phyloP scores from a whole-genome alignment of 2,329 filamentous ascomycete species.

The Lachnellula subtilissima region DNA sequence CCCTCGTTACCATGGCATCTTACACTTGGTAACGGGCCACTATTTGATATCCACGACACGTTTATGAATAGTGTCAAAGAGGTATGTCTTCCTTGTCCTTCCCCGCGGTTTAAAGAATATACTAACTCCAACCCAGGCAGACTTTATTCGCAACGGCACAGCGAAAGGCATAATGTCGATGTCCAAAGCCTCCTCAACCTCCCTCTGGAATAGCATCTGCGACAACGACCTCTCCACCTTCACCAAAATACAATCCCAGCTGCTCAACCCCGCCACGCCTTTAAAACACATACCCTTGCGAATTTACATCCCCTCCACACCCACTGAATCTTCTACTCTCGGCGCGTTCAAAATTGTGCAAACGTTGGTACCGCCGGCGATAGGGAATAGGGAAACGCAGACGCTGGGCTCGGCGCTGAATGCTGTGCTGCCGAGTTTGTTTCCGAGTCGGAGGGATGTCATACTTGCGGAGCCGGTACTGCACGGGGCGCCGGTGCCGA shows the following conservation, averaged over 20 bases:
- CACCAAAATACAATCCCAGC: slow-evolving; percentile 66
- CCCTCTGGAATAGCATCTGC: slow-evolving; percentile 61
- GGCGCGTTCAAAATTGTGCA: slow-evolving; percentile 71
- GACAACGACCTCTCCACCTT: slow-evolving; percentile 68
- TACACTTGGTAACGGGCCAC: slow-evolving; percentile 52
- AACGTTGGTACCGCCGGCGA: slow-evolving; percentile 56
- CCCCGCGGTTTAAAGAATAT: neutral
- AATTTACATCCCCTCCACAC: slow-evolving; percentile 72
- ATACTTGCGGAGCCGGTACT: slow-evolving; percentile 79
- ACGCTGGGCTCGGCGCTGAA: slow-evolving; percentile 77
- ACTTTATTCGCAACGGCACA: slow-evolving; percentile 65
- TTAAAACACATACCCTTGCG: slow-evolving; percentile 83
- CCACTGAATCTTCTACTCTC: slow-evolving; percentile 40
- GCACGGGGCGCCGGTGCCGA: slow-evolving; percentile 79
- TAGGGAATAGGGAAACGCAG: slow-evolving; percentile 47
- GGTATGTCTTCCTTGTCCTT: slow-evolving; percentile 22
- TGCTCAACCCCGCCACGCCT: slow-evolving; percentile 69
- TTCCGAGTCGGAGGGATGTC: slow-evolving; percentile 79
- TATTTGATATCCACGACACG: slow-evolving; percentile 50
- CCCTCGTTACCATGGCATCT: slow-evolving; percentile 56
- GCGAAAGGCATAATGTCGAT: slow-evolving; percentile 68
- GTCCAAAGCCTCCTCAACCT: slow-evolving; percentile 62
- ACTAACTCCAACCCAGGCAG: slow-evolving; percentile 31
- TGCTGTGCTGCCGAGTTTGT: slow-evolving; percentile 69
- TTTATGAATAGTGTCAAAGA: slow-evolving; percentile 69